These are phyloP conservation scores for Kitagawia praeruptora DNA, from an alignment of 129 eudicot genomes.

Conservation along the genomic window DNA sequence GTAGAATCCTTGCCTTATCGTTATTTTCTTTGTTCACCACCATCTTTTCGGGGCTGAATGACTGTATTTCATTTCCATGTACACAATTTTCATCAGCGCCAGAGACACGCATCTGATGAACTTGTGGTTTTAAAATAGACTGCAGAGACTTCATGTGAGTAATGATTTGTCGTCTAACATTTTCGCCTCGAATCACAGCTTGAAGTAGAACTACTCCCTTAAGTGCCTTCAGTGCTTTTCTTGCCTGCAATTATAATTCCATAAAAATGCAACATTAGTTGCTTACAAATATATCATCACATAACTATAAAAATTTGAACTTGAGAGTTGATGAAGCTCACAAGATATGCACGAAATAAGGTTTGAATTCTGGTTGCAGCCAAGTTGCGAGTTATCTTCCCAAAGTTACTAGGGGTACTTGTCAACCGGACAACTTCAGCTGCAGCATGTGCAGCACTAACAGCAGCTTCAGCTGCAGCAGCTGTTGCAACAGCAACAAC, in stretches of 20 bases:
- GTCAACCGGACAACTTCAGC: conserved; percentile 75
- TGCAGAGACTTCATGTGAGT: conserved; percentile 22
- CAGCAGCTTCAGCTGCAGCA: conserved; percentile 88
- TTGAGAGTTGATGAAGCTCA: conserved; percentile 24
- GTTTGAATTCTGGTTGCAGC: conserved; percentile 74
- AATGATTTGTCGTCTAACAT: conserved; percentile 34
- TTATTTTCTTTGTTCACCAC: conserved; percentile 18
- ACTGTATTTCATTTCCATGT: conserved; percentile 20
- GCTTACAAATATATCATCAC: background rate
- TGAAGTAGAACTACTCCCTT: conserved; percentile 78
- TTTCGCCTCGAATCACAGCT: conserved; percentile 65
- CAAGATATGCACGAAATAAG: conserved; percentile 66
- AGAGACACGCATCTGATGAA: conserved; percentile 29
- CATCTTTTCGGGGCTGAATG: conserved; percentile 19
- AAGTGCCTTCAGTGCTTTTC: conserved; percentile 71
- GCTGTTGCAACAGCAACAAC: conserved; percentile 71
- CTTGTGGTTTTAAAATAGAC: conserved; percentile 11
- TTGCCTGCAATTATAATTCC: conserved; percentile 37
- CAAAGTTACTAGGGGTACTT: conserved; percentile 20
- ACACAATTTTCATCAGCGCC: conserved; percentile 28
- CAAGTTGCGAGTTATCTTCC: conserved; percentile 17
- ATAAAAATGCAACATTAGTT: background rate
- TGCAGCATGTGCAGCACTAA: conserved; percentile 87
- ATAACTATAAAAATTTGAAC: background rate
- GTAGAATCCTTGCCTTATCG: background rate